Conservation (phyloP, 164 flowering plant genomes). For the Dillenia turbinata region DNA sequence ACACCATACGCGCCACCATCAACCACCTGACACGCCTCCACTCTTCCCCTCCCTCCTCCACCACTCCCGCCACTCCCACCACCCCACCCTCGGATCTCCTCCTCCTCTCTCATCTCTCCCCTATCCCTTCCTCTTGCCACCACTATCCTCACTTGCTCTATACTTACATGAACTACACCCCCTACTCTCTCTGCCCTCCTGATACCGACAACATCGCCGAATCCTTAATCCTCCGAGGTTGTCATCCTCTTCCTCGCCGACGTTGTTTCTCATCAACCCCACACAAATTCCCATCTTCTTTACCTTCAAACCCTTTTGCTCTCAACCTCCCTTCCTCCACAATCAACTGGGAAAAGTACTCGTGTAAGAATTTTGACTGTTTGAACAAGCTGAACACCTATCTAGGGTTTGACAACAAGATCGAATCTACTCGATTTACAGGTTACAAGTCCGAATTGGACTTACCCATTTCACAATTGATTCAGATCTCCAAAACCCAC, state of each 20-base stretch:
- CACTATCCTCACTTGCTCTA: conserved; percentile 74
- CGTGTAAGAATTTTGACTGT: conserved; percentile 56
- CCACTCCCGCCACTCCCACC: conserved; percentile 15
- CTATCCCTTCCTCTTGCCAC: conserved; percentile 84
- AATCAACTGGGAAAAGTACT: conserved; percentile 43
- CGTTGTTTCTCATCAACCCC: conserved; percentile 77
- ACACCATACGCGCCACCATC: conserved; percentile 89
- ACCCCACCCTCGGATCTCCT: conserved; percentile 66
- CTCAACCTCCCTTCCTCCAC: conserved; percentile 45
- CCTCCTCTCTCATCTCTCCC: conserved; percentile 58
- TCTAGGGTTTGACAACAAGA: conserved; percentile 47
- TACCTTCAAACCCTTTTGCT: conserved; percentile 42
- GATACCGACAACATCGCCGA: conserved; percentile 57
- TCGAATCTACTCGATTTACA: conserved; percentile 39
- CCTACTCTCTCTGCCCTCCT: conserved; percentile 61
- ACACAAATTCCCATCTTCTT: conserved; percentile 24
- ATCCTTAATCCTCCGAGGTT: conserved; percentile 73
- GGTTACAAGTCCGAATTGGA: conserved; percentile 47
- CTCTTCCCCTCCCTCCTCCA: conserved; percentile 13
- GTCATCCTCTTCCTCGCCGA: conserved; percentile 94
- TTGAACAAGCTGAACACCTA: conserved; percentile 24
- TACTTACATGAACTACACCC: conserved; percentile 74
- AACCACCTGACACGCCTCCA: conserved; percentile 65
- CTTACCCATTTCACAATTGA: conserved; percentile 50
- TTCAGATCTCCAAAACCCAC: conserved; percentile 34